Percentiles rank a stretch among this genome's conserved stretches.
phyloP scores from a whole-genome alignment of 208 protist genomes.

The Trypanosoma mega region DNA sequence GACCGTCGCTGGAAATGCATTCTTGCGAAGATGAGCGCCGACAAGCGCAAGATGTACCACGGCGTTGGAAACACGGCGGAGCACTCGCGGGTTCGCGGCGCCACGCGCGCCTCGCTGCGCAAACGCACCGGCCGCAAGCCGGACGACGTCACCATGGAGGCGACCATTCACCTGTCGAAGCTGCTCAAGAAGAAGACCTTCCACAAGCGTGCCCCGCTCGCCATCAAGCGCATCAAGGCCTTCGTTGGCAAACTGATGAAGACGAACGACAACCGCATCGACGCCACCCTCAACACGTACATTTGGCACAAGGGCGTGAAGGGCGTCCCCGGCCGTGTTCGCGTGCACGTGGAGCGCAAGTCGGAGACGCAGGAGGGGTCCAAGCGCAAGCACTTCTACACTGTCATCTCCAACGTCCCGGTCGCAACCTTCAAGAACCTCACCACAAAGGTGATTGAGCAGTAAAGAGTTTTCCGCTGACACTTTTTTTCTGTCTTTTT shows the following conservation, averaged over 20 bases:
- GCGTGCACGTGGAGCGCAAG: conserved; percentile 92
- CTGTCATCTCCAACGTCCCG: conserved; percentile 86
- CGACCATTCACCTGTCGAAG: conserved; percentile 98
- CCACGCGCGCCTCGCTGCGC: conserved; percentile 78
- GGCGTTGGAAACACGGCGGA: conserved; percentile 86
- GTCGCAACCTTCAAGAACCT: conserved; percentile 83
- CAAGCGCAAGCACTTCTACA: conserved; percentile 91
- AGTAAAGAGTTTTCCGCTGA: conserved; percentile 32
- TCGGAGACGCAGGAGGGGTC: conserved; percentile 72
- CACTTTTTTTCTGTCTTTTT: conserved; percentile 9
- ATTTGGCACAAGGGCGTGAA: conserved; percentile 97
- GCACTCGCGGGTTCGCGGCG: conserved; percentile 83
- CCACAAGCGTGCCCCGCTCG: conserved; percentile 96
- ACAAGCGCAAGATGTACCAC: conserved; percentile 84
- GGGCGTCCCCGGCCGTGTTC: conserved; percentile 93
- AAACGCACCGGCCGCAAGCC: conserved; percentile 84
- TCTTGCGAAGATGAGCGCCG: conserved; percentile 83
- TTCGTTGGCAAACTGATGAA: conserved; percentile 96
- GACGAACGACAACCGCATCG: conserved; percentile 97
- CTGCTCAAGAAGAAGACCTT: conserved; percentile 95
- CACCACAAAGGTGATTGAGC: conserved; percentile 75
- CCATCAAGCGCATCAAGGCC: conserved; percentile 94
- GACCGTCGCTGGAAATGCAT: conserved; percentile 90
- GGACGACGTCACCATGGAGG: conserved; percentile 93
- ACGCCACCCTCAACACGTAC: conserved; percentile 96